Conservation (phyloP, 495 filamentous ascomycete genomes). For the Trichoderma erinaceum region DNA sequence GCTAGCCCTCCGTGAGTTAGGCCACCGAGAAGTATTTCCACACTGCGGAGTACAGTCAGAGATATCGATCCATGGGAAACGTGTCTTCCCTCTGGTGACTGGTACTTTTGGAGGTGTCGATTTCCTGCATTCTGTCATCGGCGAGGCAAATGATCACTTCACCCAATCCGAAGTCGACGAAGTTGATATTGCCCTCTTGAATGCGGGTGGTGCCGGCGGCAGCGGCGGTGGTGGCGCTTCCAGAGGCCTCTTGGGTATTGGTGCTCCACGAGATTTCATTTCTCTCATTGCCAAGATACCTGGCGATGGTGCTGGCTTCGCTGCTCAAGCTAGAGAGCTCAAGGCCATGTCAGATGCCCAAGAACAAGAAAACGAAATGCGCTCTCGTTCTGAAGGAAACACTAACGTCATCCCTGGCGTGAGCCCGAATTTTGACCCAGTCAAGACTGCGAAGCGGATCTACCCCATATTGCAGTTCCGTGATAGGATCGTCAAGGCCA, state of each 20-base stretch:
- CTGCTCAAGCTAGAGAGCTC: slow-evolving; percentile 70
- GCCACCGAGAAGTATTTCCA: slow-evolving; percentile 73
- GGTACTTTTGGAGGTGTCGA: slow-evolving; percentile 90
- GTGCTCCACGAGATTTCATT: slow-evolving; percentile 47
- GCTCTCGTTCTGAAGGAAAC: slow-evolving; percentile 29
- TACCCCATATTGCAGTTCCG: slow-evolving; percentile 93
- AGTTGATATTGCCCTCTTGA: slow-evolving; percentile 67
- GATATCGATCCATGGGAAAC: slow-evolving; percentile 64
- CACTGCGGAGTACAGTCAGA: slow-evolving; percentile 72
- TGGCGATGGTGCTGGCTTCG: slow-evolving; percentile 62
- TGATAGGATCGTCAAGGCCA: slow-evolving; percentile 81
- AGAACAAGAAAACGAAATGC: slow-evolving; percentile 51
- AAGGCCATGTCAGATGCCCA: slow-evolving; percentile 69
- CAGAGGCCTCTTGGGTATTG: slow-evolving; percentile 26
- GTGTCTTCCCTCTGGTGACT: slow-evolving; percentile 82
- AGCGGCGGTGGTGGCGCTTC: slow-evolving; percentile 33
- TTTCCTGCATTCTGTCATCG: slow-evolving; percentile 93
- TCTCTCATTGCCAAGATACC: slow-evolving; percentile 72
- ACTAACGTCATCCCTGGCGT: slow-evolving; percentile 57
- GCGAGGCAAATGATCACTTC: slow-evolving; percentile 92
- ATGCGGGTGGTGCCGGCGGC: slow-evolving; percentile 34
- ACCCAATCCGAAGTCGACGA: slow-evolving; percentile 92
- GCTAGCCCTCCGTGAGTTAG: slow-evolving; percentile 78
- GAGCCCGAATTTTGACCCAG: slow-evolving; percentile 71
- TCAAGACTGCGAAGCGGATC: slow-evolving; percentile 73